Evolutionary conservation across 2,329 filamentous ascomycete species (phyloP).

Genomic region (Zelopaecilomyces penicillatus): DNA sequence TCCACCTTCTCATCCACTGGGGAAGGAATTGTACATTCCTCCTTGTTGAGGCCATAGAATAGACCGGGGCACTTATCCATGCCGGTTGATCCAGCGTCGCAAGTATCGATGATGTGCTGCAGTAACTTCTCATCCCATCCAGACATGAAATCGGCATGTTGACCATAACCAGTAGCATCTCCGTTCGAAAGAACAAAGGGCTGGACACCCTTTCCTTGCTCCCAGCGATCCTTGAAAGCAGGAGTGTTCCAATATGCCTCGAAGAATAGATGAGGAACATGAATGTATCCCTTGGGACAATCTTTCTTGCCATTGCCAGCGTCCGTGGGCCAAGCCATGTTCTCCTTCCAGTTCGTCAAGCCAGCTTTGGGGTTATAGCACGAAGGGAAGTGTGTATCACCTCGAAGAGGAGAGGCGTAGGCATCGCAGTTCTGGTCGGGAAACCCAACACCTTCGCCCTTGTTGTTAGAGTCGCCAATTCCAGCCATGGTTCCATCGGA

Average conservation of each 20-base stretch:
- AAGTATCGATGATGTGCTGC: constrained; percentile 59
- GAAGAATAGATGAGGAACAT: constrained; percentile 49
- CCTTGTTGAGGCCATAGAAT: constrained; percentile 42
- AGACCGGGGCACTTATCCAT: constrained; percentile 57
- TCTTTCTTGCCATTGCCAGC: constrained; percentile 38
- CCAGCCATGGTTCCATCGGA: constrained; percentile 49
- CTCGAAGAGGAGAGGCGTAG: constrained; percentile 50
- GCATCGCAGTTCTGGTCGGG: constrained; percentile 62
- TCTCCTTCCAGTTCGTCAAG: constrained; percentile 51
- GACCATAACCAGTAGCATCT: constrained; percentile 60
- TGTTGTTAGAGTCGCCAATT: constrained; percentile 45
- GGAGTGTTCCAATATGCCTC: constrained; percentile 55
- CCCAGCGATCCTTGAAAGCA: constrained; percentile 43
- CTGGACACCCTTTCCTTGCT: constrained; percentile 43
- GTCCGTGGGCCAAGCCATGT: constrained; percentile 55
- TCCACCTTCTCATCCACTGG: constrained; percentile 37
- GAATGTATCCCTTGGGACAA: constrained; percentile 46
- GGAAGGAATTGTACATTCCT: constrained; percentile 42
- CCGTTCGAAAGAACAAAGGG: constrained; percentile 64
- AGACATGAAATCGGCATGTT: constrained; percentile 65
- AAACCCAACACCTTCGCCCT: constrained; percentile 55
- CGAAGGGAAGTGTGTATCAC: constrained; percentile 63
- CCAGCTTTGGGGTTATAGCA: constrained; percentile 62
- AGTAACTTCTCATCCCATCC: constrained; percentile 61
- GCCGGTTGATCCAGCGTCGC: constrained; percentile 49